Conservation (phyloP, 495 filamentous ascomycete genomes). For the Neurospora sp. region DNA sequence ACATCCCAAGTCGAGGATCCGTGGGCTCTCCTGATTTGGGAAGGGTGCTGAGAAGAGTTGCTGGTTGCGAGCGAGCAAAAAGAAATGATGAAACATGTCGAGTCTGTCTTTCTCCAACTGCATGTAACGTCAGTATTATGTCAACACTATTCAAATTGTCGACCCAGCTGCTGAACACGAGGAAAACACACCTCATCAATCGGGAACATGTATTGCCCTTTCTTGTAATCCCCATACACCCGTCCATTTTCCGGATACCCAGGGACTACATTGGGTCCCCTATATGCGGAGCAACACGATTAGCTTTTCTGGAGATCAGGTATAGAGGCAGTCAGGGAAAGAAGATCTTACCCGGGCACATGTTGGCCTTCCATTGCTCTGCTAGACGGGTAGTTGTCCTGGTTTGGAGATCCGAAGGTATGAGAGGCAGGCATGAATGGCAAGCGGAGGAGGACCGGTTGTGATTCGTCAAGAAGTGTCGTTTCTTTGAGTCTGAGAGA, state of each 20-base stretch:
- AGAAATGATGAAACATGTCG: constrained; percentile 70
- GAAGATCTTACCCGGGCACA: background rate
- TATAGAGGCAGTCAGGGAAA: background rate
- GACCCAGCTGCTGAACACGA: background rate
- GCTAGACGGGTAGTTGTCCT: background rate
- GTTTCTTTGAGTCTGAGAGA: background rate
- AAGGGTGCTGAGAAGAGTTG: constrained; percentile 48
- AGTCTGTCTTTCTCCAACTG: constrained; percentile 63
- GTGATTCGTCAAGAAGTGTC: background rate
- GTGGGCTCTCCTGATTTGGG: constrained; percentile 14
- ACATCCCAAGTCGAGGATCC: constrained; percentile 74
- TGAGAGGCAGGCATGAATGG: background rate
- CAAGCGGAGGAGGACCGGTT: background rate
- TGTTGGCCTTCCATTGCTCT: background rate
- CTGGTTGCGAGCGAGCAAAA: constrained; percentile 54
- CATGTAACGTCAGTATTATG: constrained; percentile 8
- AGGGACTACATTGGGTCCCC: background rate
- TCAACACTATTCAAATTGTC: background rate
- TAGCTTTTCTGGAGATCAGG: background rate
- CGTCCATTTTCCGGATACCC: constrained; percentile 3
- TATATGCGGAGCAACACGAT: background rate
- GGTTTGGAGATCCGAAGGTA: background rate
- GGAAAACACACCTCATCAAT: constrained; percentile 45
- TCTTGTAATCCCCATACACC: constrained; percentile 36
- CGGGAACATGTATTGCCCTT: constrained; percentile 52